A percentile compares a stretch with the other conserved stretches of the same genome.
Evolutionary conservation across 352 stramenopile species (phyloP).

Genomic region (Phytophthora crassamura): DNA sequence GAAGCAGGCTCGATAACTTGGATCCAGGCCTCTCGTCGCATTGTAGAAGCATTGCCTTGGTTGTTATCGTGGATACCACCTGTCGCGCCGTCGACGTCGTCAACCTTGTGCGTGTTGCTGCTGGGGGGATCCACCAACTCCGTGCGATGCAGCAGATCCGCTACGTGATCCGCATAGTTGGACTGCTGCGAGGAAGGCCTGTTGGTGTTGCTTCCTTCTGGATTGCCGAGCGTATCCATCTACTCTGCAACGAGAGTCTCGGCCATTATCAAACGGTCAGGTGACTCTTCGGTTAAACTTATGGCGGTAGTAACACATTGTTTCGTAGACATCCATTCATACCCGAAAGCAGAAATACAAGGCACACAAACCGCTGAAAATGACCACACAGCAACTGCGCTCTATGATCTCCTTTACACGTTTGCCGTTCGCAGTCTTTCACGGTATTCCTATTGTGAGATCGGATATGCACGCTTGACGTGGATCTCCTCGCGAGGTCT

Average conservation of each 20-base stretch:
- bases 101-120: not conserved
- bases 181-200: not conserved
- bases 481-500: conserved; percentile 85
- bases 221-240: conserved; percentile 14
- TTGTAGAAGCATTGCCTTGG: not conserved
- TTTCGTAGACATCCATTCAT: not conserved
- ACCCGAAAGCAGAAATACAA: too few relatives aligned
- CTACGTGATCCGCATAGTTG: conserved; percentile 7
- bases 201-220: not conserved
- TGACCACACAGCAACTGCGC: conserved; percentile 12
- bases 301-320: too few relatives aligned
- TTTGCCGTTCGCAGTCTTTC: not conserved
- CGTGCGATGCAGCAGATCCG: conserved; percentile 39
- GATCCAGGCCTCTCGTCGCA: conserved; percentile 56
- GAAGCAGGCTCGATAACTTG: conserved; percentile 24
- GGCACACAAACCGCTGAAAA: not conserved
- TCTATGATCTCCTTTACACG: conserved; percentile 18
- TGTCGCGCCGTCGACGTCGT: not conserved
- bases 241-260: conserved; percentile 18
- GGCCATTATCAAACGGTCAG: conserved; percentile 23
- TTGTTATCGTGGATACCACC: conserved; percentile 9
- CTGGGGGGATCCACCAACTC: conserved; percentile 23
- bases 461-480: conserved; percentile 70
- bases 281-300: conserved; percentile 22
- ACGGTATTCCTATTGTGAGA: conserved; percentile 44